Base-by-base conservation (phyloP, 1,284 basidiomycete genomes). In the Austroboletus niveus region DNA sequence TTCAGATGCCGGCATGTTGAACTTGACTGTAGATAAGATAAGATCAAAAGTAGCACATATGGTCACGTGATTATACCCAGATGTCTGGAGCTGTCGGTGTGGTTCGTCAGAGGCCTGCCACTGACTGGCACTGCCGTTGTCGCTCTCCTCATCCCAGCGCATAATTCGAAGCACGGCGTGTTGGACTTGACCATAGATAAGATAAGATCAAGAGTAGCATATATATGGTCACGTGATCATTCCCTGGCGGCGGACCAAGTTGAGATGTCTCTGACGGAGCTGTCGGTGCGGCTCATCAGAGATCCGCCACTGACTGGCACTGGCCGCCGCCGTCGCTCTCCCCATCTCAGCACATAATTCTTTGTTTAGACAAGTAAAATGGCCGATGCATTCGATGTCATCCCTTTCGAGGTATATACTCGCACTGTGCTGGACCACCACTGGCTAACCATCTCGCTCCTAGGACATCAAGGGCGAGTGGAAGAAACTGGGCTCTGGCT, bases 381-480 rank as follows among this genome's bases (percentile, higher is more conserved):
- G 65, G 79, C 79, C 42, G 82, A 85, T 66, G 84, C 89, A 51
- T 92, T 91, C 66, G 90, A 92, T 75, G 81, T 90, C 59, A 89
- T 92, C 62, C 89, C 89, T 31, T 88, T 76, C 71, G 82, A 85
- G 69, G 89, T 89, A 49, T 59, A 80, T 71, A 20, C 43, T 41
- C 35, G 11, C 31, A 29, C 24, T 17, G 17, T 24, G 22, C 48
- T 31, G 1, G 9, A 15, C 41, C 30, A 31, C 50, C 31, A 14
- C 29, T 46, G 46, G 40, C 56, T 55, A 48, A 47, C 31, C 12
- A 15, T 36, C 47, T 49, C 40, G 48, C 32, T 39, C 47, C 27
- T 58, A 94, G 91, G 92, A 92, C 68, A 90, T 94, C 73, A 85
- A 87, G 67, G 92, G 91, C 48, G 77, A 86, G 36, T 94, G 92